Evolutionary conservation across 164 flowering plant species (phyloP), one percentile per base, ranked within the genome.

Genomic region (Akebia trifoliata): DNA sequence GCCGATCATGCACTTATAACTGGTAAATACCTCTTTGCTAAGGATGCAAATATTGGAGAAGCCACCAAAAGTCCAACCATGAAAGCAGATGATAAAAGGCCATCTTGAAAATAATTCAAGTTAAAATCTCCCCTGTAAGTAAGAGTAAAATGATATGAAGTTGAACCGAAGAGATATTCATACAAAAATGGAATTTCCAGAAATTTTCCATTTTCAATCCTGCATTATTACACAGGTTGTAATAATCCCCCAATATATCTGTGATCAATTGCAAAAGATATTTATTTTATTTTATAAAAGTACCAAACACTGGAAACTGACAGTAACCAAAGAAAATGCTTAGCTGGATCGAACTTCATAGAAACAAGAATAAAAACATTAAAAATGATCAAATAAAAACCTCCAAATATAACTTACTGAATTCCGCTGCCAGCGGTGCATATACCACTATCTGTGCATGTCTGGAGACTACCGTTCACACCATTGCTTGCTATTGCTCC

Each of bases 11-110:
- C 3, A 61, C n/a, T 42, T 17, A n/a, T 17, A n/a, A 9, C 54
- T 25, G 51, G 24, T 15, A 40, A 12, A 47, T 73, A 90, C 99
- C 90, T 84, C 74, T 94, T 90, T 51, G 99, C 87, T 38, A 86
- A 65, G 29, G 93, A 78, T 44, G 99, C 99, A 79, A 90, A 90
- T 68, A 90, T 83, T 22, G 99, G 99, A 64, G 95, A 94, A 59
- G 99, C 87, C 57, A 94, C 56, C 49, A 94, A 83, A 67, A 94
- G 95, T 35, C 99, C 99, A 69, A 94, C 97, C 99, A 94, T 94
- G 72, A 94, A 90, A 2, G 97, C 95, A 55, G 99, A 94, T 59
- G 99, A 94, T 64, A 94, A 60, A 70, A 90, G 61, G 38, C 99
- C 99, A 80, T 94, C 99, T 78, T 94, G 67, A 59, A 90, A 94